Conservation (phyloP, 169 alveolate species). For the Toxoplasma gondii region DNA sequence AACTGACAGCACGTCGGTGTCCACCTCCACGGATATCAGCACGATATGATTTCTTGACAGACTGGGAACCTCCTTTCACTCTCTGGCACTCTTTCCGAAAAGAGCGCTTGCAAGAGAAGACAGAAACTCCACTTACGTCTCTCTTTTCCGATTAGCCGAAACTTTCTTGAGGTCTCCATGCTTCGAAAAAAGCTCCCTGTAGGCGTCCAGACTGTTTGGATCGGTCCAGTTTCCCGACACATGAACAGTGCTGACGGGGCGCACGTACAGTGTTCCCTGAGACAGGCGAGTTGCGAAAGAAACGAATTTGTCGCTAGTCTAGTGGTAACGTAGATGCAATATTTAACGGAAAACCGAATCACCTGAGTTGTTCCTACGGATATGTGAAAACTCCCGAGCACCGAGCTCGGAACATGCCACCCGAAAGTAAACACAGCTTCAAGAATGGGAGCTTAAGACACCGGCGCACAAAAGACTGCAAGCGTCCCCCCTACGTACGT, state of each 20-base stretch:
- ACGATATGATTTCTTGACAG: no score
- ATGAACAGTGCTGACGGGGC: slow-evolving; percentile 49
- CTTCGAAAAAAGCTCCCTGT: slow-evolving; percentile 63
- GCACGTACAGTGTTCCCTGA: slow-evolving; percentile 69
- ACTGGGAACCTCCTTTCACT: not conserved
- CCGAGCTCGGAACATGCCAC: no score
- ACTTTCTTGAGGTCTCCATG: slow-evolving; percentile 73
- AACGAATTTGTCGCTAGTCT: no score
- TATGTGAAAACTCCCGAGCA: no score
- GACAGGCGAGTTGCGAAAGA: not conserved
- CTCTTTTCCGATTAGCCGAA: slow-evolving; percentile 70
- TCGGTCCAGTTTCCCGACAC: slow-evolving; percentile 30
- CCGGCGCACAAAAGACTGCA: no score
- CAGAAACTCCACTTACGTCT: slow-evolving; percentile 44
- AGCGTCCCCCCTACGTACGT: no score
- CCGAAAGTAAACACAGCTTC: no score
- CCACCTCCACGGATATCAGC: no score
- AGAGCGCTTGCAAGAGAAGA: not conserved
- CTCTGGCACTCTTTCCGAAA: not conserved
- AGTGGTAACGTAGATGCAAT: no score
- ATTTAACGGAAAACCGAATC: not conserved
- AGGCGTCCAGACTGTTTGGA: slow-evolving; percentile 70
- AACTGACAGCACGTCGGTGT: no score
- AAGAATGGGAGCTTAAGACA: no score
- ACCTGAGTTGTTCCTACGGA: no score